These are phyloP conservation scores for Fusarium nurragi DNA, from an alignment of 2,329 filamentous ascomycete species.

Conservation along the genomic window DNA sequence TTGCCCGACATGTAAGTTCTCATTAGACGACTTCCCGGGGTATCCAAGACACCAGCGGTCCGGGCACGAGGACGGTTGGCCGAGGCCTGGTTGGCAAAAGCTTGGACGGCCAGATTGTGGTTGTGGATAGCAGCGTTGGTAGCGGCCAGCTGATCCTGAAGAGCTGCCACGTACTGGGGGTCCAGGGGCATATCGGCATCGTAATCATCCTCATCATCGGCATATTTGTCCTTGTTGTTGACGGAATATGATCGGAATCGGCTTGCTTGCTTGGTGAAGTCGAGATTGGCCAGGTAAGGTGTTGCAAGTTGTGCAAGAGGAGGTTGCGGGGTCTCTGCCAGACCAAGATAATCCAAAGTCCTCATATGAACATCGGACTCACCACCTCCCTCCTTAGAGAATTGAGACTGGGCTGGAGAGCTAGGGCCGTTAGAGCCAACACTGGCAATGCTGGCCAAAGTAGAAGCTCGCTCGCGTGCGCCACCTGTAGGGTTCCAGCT, in stretches of 20 bases:
- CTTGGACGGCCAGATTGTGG: constrained; percentile 93
- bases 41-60: constrained; percentile 91
- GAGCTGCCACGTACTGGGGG: constrained; percentile 66
- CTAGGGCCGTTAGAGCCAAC: constrained; percentile 90
- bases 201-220: constrained; percentile 85
- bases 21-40: constrained; percentile 72
- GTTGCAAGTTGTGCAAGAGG: constrained; percentile 77
- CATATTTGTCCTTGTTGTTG: constrained; percentile 98
- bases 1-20: constrained; percentile 80
- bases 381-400: constrained; percentile 83
- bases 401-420: constrained; percentile 86
- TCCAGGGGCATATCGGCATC: constrained; percentile 63
- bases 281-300: constrained; percentile 78
- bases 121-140: constrained; percentile 80
- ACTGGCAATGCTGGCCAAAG: constrained; percentile 82
- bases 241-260: constrained; percentile 97
- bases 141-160: constrained; percentile 70
- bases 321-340: constrained; percentile 92
- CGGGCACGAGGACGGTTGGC: constrained; percentile 85
- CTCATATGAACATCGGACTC: constrained; percentile 89
- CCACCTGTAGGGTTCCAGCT: constrained; percentile 77
- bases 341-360: constrained; percentile 93
- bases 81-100: constrained; percentile 85
- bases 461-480: constrained; percentile 84
- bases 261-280: constrained; percentile 80